Percentiles rank a stretch among this genome's conserved stretches.
Conservation (phyloP, 495 filamentous ascomycete species). For the Paragyromitra xinjiangensis region DNA sequence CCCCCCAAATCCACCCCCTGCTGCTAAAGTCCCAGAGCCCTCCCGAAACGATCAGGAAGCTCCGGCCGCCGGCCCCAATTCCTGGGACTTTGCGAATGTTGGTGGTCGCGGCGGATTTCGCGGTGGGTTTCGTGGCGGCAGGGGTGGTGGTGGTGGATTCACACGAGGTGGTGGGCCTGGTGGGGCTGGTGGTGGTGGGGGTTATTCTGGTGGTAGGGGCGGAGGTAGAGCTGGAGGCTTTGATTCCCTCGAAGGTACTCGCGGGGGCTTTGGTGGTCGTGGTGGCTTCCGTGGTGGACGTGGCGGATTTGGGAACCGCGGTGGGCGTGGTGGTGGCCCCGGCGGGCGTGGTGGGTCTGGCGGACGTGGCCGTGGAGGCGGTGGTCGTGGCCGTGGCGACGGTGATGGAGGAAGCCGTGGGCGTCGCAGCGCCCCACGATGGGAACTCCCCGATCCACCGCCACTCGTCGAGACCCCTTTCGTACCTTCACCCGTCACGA, state of each 20-base stretch:
- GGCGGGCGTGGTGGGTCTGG: constrained; percentile 19
- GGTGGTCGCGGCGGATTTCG: constrained; percentile 4
- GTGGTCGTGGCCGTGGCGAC: constrained; percentile 21
- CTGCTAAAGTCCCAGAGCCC: background rate
- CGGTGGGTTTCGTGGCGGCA: background rate
- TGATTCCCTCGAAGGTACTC: constrained; percentile 13
- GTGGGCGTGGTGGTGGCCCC: constrained; percentile 9
- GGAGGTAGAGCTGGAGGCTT: background rate
- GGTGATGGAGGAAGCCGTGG: constrained; percentile 27
- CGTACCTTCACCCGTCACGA: background rate
- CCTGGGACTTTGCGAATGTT: background rate
- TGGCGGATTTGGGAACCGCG: constrained; percentile 19
- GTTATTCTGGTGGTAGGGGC: constrained; percentile 16
- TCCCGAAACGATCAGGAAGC: background rate
- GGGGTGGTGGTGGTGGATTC: constrained; percentile 30
- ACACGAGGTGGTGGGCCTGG: constrained; percentile 18
- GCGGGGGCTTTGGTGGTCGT: constrained; percentile 12
- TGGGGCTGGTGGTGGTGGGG: constrained; percentile 5
- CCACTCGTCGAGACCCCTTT: constrained; percentile 35
- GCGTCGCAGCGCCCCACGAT: background rate
- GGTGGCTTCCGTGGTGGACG: constrained; percentile 27
- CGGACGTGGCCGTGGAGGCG: constrained; percentile 22
- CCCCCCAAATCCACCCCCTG: constrained; percentile 12
- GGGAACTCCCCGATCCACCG: constrained; percentile 17
- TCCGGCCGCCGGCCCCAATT: background rate